Base-by-base conservation (phyloP, 495 filamentous ascomycete species). In the Aspergillus cavernicola region DNA sequence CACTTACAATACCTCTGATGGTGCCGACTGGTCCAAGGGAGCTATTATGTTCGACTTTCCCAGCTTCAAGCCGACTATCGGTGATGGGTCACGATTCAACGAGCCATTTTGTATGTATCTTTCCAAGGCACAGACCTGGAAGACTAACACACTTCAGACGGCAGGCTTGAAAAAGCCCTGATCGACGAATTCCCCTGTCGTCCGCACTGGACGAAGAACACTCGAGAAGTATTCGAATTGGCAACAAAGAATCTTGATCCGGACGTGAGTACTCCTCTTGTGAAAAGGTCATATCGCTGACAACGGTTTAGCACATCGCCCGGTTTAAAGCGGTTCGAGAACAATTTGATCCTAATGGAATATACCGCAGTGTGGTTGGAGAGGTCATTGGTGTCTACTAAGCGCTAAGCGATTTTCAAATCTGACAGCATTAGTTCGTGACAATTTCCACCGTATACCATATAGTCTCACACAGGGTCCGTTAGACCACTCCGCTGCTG, bases 201-300 rank as follows among this genome's bases (percentile, higher is more conserved):
- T 1, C 53, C 53, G 13, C 53, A 56, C n/a, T 56, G 53, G 53
- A 56, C 53, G 6, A 56, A 56, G 46, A 56, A 56, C 22, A 56
- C 46, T 4, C 24, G 53, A 4, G 53, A 56, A 2, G 53, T 56
- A 4, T 56, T 56, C 22, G 19, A 45, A 11, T 11, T 56, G 38
- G 46, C 53, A 0, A 37, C n/a, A 6, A 50, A 51, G 23, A 50
- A 56, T 37, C 38, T 56, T 1, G 53, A 56, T 45, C 53, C 53
- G 4, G 38, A 56, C 38, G 53, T 56, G 28, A 39, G 46, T 36
- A 5, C 20, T 9, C 16, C 8, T 42, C 28, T 6, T 9, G 18
- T 15, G 9, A 44, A 4, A 36, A n/a, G 10, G 4, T 8, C 16
- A 16, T 6, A 3, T 0, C 10, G 5, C 35, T 41, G n/a, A 51